phyloP scores from a whole-genome alignment of 2,329 filamentous ascomycete species.

The Beauveria pseudobassiana region DNA sequence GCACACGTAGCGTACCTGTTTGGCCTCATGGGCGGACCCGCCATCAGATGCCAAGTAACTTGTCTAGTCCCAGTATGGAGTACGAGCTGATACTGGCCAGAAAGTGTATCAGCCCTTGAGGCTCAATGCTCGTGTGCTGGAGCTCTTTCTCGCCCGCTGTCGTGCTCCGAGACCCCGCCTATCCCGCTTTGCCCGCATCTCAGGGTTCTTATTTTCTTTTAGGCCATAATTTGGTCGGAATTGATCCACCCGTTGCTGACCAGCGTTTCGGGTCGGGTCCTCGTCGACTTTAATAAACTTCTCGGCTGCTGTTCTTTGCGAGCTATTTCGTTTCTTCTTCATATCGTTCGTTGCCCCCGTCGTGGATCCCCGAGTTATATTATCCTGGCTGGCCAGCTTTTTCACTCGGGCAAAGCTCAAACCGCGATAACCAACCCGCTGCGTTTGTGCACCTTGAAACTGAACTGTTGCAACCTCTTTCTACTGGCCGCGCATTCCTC shows the following conservation, averaged over 20 bases:
- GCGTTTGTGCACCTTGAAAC: background rate
- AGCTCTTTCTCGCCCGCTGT: background rate
- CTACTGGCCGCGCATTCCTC: background rate
- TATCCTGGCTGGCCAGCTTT: background rate
- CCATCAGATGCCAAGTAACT: background rate
- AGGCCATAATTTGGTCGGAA: constrained; percentile 1
- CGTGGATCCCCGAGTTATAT: background rate
- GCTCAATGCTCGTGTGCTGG: background rate
- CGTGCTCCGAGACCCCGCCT: constrained; percentile 7
- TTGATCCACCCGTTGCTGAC: constrained; percentile 6
- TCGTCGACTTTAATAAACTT: background rate
- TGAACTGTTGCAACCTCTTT: background rate
- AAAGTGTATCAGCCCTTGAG: background rate
- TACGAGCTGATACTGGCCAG: background rate
- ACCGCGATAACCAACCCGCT: background rate
- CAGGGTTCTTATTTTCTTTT: background rate
- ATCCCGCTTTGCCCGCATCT: constrained; percentile 1
- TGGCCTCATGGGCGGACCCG: background rate
- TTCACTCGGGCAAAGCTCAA: background rate
- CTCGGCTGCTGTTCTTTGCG: background rate
- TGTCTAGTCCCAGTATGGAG: background rate
- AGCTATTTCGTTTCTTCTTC: background rate
- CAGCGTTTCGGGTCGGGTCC: background rate
- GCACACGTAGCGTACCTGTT: background rate
- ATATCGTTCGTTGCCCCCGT: background rate